Evolutionary conservation across 306 rosid genomes (phyloP), one percentile per base, ranked within the genome.

Genomic region (Prunus davidiana): DNA sequence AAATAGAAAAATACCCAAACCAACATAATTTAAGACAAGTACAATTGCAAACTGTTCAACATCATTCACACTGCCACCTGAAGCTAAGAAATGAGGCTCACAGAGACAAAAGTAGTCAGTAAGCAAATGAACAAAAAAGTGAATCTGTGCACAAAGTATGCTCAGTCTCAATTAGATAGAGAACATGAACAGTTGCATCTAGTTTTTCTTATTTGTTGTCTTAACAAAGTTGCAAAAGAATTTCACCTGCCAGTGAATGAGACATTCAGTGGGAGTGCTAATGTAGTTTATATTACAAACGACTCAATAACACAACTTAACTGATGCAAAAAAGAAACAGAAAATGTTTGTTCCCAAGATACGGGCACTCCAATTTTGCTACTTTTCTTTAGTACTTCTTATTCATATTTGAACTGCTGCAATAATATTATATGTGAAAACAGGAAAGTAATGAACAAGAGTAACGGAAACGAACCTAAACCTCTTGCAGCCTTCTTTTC

Each of bases 401-500:
- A 38, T 38, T 38, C 43, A 38, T 8, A 38, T 38, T 38, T 38
- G 43, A 69, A 68, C 8, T 46, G 24, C 45, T 15, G 3, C 13
- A 50, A 10, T 47, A 54, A 20, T 47, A 41, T 51, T 19, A 27
- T 6, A 20, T 9, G 61, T 56, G 19, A 46, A 56, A 49, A 75
- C 13, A 64, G 58, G 38, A 12, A 68, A 34, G 70, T 45, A 50
- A 79, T 14, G 51, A 70, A 16, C 60, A 28, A 78, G 14, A 68
- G 74, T 61, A 41, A 81, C 12, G 28, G 51, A 57, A 52, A 84
- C 93, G 69, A 62, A 95, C 99, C 99, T 89, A 95, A 75, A 69
- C 99, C 99, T 81, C 99, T 88, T 1, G 97, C 97, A 51, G 99
- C 99, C 66, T 95, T 95, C 86, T 95, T 95, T 87, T 92, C 99